Base-by-base conservation (phyloP, 345 rosid genomes). In the Populus deltoides region DNA sequence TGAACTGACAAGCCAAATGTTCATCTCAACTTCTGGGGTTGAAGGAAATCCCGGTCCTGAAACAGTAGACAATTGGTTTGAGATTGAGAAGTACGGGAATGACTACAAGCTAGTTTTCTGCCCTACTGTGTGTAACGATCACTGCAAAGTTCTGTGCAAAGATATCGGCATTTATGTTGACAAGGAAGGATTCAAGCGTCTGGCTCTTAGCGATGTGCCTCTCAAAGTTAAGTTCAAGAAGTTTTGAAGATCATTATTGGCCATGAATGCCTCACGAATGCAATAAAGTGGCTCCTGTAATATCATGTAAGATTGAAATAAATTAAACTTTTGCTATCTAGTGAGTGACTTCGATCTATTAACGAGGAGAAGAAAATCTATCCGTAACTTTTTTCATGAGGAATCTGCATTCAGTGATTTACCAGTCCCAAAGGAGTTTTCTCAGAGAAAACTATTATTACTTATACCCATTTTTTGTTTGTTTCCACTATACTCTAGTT, bases 21-120 rank as follows among this genome's bases (percentile, higher is more conserved):
- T 86, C 70, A 69, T 89, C 81, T 83, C 83, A 4, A 81, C 84
- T 35, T 87, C 88, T 8, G 97, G 97, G 25, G 86, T 80, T 12
- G 83, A 53, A 68, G 93, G 95, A 51, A 89, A 88, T 61, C 91
- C 97, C 0, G 92, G 95, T n/a, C 81, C 9, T 15, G 47, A 41
- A 61, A 89, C 92, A 3, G 22, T 75, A 8, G 38, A 47, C 81
- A 90, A 88, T 74, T 92, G 95, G 93, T 89, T 89, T 77, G 91
- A 87, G 88, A 91, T 92, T 27, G 88, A 89, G 57, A 86, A 85
- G 82, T 22, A 71, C 18, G 86, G 68, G 2, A 71, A 76, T 9
- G 78, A 83, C 35, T 89, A 89, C 90, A 92, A 92, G 86, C 84
- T 92, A 59, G 59, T 73, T 68, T 92, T 86, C 74, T 91, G 93